phyloP scores from a whole-genome alignment of 2,329 filamentous ascomycete genomes.

The Cercospora beticola region DNA sequence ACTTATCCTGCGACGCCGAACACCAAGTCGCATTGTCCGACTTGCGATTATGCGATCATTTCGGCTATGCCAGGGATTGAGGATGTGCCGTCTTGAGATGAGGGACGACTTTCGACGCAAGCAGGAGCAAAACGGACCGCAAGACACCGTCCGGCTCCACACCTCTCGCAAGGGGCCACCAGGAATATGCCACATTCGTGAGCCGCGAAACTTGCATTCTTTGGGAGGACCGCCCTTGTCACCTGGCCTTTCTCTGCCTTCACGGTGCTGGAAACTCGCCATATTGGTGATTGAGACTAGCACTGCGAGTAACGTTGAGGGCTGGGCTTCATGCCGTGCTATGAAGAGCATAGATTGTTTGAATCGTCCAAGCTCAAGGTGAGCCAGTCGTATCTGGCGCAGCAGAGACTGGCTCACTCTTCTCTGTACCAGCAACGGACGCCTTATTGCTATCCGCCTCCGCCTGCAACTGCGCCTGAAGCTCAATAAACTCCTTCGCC shows the following conservation, averaged over 20 bases:
- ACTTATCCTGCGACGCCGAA: conserved; percentile 31
- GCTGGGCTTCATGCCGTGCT: background rate
- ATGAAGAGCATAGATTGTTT: background rate
- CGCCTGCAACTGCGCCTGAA: conserved; percentile 21
- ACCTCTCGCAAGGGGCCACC: too few relatives aligned
- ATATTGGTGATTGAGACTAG: background rate
- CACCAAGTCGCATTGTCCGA: conserved; percentile 26
- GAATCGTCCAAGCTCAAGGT: background rate
- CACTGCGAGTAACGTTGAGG: background rate
- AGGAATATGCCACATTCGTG: background rate
- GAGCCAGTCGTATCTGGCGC: background rate
- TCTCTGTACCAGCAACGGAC: conserved; percentile 6
- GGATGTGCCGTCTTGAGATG: background rate
- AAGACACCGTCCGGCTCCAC: background rate
- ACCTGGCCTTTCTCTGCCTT: background rate
- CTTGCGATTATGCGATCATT: conserved; percentile 24
- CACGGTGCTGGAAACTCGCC: background rate
- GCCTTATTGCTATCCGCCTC: conserved; percentile 36
- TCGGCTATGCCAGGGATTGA: conserved; percentile 22
- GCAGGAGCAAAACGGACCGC: background rate
- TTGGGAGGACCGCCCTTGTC: too few relatives aligned
- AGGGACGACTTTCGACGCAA: too few relatives aligned
- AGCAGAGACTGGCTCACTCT: background rate
- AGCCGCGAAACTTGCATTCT: background rate
- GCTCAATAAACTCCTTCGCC: conserved; percentile 18